Base-by-base conservation (phyloP, 2,329 filamentous ascomycete species). In the Nigrograna mackinnonii region DNA sequence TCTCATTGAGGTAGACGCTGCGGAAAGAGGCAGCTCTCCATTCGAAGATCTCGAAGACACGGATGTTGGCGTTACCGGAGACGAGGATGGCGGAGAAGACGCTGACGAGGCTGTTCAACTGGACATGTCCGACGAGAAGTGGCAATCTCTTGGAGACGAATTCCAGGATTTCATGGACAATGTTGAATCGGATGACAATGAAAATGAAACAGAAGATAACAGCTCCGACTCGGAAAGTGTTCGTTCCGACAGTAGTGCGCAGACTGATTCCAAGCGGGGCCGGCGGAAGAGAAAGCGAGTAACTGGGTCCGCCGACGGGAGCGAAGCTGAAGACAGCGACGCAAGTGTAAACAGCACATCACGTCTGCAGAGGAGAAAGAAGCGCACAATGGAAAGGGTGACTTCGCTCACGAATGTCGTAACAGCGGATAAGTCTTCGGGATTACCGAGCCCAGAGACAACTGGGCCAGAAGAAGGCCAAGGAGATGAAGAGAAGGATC, bases 121-220 rank as follows among this genome's bases (percentile, higher is more conserved):
- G 19, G 55, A 62, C 35, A 48, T 58, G 47, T 58, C 53, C 2
- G 50, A 50, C 6, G 58, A 64, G 6, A 59, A 74, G 22, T 74
- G 75, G 44, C 71, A 75, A 20, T 71, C 75, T 33, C 71, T 75
- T 2, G 84, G 90, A 51, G 84, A 87, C 44, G 90, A 95, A 58
- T 72, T 95, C 7, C 82, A 80, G 12, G 88, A 89, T 34, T 91
- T 94, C 53, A 71, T 94, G 52, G 79, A 79, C 31, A n/a, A n/a
- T n/a, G n/a, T n/a, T n/a, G 65, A 66, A 22, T 57, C 64, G 4
- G 68, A 55, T 9, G 59, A 68, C 7, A 28, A n/a, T n/a, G n/a
- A n/a, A n/a, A n/a, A n/a, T n/a, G n/a, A n/a, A n/a, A 66, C 66
- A 2, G 67, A 66, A 4, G 57, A 57, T 14, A 50, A 57, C 12